Conservation (phyloP, 257 asterid species). For the Cynanchum wilfordii region DNA sequence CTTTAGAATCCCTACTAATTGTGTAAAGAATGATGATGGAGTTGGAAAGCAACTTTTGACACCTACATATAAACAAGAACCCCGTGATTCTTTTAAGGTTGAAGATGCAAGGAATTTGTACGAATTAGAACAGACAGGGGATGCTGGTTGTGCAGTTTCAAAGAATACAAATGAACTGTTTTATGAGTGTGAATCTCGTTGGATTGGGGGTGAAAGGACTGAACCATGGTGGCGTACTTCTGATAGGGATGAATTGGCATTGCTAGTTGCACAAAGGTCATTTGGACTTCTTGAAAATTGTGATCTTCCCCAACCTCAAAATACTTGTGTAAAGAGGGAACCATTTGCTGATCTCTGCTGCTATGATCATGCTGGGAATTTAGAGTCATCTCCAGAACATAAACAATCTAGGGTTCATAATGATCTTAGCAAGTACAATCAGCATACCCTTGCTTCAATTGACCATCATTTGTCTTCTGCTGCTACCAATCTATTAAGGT, state of each 20-base stretch:
- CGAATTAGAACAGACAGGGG: constrained; percentile 23
- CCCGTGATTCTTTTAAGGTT: constrained; percentile 17
- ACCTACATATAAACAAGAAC: constrained; percentile 13
- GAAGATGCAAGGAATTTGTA: constrained; percentile 22
- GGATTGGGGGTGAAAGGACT: constrained; percentile 43
- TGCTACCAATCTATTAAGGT: constrained; percentile 39
- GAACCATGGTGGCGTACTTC: constrained; percentile 89
- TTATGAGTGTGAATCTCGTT: constrained; percentile 39
- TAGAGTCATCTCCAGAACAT: constrained; percentile 17
- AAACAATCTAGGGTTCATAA: constrained; percentile 16
- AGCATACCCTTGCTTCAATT: constrained; percentile 18
- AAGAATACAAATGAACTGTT: constrained; percentile 32
- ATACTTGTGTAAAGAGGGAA: constrained; percentile 35
- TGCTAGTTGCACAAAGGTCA: constrained; percentile 57
- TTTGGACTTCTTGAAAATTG: constrained; percentile 57
- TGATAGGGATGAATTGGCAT: constrained; percentile 71
- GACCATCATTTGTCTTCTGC: constrained; percentile 23
- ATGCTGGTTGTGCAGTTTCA: constrained; percentile 29
- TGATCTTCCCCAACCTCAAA: constrained; percentile 82
- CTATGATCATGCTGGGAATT: constrained; percentile 21
- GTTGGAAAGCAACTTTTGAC: constrained; percentile 18
- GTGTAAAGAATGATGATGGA: constrained; percentile 26
- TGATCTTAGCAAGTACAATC: constrained; percentile 6
- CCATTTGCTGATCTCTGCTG: constrained; percentile 16
- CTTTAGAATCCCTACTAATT: constrained; percentile 16